Conservation (phyloP, 441 rosid genomes). For the Pelargonium fulgidum region DNA sequence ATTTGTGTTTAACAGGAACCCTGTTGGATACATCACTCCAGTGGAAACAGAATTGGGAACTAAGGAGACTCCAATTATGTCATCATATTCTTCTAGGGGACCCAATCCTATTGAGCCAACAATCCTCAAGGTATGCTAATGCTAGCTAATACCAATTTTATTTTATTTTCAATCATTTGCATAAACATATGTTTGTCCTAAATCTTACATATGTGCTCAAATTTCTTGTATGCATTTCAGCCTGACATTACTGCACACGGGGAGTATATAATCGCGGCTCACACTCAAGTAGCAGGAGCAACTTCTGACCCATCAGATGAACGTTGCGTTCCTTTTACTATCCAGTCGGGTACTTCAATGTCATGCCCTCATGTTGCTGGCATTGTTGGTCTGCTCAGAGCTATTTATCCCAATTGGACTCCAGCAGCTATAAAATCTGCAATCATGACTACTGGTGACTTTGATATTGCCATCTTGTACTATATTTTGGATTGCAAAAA, state of each 20-base stretch:
- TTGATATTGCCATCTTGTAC: too few relatives aligned
- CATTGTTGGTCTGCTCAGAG: constrained; percentile 46
- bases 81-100: constrained; percentile 54
- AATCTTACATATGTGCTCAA: too few relatives aligned
- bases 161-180: not conserved
- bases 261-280: constrained; percentile 47
- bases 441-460: constrained; percentile 48
- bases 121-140: constrained; percentile 37
- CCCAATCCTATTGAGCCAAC: constrained; percentile 42
- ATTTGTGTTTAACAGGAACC: constrained; percentile 27
- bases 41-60: constrained; percentile 29
- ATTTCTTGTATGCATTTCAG: constrained; percentile 18
- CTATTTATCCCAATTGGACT: constrained; percentile 46
- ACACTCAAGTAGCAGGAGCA: constrained; percentile 26
- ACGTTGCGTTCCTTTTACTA: constrained; percentile 30
- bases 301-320: constrained; percentile 28
- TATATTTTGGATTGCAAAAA: too few relatives aligned
- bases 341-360: constrained; percentile 51
- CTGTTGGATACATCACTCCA: constrained; percentile 39
- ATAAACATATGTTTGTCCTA: not conserved
- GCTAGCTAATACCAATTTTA: too few relatives aligned
- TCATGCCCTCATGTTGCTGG: constrained; percentile 58
- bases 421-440: constrained; percentile 52
- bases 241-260: constrained; percentile 67
- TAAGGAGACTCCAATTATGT: constrained; percentile 50